Base-by-base conservation (phyloP, 768 basidiomycete genomes). In the Mycena filopes region DNA sequence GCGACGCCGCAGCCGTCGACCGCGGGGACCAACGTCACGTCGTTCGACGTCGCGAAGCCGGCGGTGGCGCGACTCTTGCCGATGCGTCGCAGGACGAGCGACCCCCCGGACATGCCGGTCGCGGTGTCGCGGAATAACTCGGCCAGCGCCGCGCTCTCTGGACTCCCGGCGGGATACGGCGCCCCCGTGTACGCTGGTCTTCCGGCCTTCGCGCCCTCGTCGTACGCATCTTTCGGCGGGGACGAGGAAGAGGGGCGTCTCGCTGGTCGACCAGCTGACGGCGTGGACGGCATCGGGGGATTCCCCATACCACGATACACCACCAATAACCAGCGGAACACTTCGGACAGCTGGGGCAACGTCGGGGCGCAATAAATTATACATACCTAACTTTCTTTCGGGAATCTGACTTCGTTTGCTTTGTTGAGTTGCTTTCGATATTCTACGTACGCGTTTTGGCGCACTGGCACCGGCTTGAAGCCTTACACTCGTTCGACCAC, bases 41-140 rank as follows among this genome's bases (percentile, higher is more conserved):
- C 66, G 36, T 68, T 68, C 62, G 41, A 55, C 7, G 26, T 69
- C 40, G 56, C 68, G n/a, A 63, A 67, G 40, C 60, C 64, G 16
- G 40, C 65, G 15, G 46, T 66, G 20, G 63, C 67, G 28, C 51
- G 65, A 36, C 41, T 67, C 9, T 36, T 61, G 23, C 49, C 65
- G 40, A 55, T 33, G 8, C 47, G 55, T n/a, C 29, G 57, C 36
- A 55, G 45, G 15, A 20, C 20, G 33, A 58, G 57, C 53, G 61
- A 66, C 50, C 20, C 58, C 7, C 63, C 67, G 9, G 60, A 63
- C 29, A 28, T 66, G 50, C 68, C 68, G 1, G 29, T 25, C 25
- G 40, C 67, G 21, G 36, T 65, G 12, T 60, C 63, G 40, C 36
- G 66, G 12, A 59, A 60, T 47, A 56, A 64, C 62, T 61, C 67